These are phyloP conservation scores for Salix viminalis DNA, from an alignment of 345 rosid species.

Conservation along the genomic window DNA sequence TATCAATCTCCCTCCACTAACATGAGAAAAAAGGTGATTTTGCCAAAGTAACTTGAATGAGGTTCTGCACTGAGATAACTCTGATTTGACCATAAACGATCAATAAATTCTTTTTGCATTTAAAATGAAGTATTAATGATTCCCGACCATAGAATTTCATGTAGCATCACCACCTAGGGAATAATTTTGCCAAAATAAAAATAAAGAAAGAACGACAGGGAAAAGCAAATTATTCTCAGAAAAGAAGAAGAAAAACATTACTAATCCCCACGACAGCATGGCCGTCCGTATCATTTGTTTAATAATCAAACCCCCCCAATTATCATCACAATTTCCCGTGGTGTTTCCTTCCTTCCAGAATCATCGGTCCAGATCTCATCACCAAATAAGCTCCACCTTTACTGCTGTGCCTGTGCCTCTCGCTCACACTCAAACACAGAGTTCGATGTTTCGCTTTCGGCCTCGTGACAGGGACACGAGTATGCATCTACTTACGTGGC, in stretches of 20 bases:
- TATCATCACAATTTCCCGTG: background rate
- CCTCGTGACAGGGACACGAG: constrained; percentile 13
- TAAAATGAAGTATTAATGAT: background rate
- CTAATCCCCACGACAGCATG: constrained; percentile 8
- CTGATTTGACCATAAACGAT: background rate
- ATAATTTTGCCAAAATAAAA: background rate
- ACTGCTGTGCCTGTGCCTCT: background rate
- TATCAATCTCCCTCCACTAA: too few relatives aligned
- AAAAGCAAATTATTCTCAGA: constrained; percentile 5
- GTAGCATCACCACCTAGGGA: background rate
- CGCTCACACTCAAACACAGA: background rate
- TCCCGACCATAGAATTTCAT: background rate
- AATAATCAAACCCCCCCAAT: background rate
- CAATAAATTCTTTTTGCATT: background rate
- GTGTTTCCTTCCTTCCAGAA: background rate
- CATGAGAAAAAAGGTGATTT: too few relatives aligned
- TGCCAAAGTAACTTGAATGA: background rate
- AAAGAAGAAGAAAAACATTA: background rate
- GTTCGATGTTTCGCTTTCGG: constrained; percentile 18
- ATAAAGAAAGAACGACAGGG: background rate
- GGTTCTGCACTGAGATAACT: background rate
- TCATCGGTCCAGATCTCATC: constrained; percentile 1
- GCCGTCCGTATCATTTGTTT: background rate
- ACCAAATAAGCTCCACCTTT: background rate
- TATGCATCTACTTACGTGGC: background rate